Conservation (phyloP, 768 basidiomycete genomes). For the Suillus lakei region DNA sequence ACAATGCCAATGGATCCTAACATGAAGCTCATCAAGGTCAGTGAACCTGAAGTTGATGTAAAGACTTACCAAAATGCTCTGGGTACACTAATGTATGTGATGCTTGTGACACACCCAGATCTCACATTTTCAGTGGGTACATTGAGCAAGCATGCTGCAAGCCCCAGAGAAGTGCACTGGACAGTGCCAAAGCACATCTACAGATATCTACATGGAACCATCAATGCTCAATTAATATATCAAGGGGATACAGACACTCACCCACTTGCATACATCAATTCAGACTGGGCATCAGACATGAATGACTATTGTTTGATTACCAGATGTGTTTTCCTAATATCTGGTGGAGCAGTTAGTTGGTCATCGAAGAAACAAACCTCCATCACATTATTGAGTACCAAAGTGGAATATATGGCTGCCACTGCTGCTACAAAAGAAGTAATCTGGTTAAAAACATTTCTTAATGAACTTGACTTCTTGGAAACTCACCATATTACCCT, state of each 20-base stretch:
- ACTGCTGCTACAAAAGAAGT: conserved; percentile 28
- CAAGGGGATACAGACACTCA: not conserved
- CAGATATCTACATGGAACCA: conserved; percentile 23
- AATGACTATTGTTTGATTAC: conserved; percentile 18
- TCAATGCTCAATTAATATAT: not conserved
- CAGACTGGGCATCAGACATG: conserved; percentile 16
- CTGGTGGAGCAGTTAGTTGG: conserved; percentile 46
- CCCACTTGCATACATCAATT: conserved; percentile 8
- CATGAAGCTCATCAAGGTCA: conserved; percentile 1
- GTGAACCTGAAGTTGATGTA: not conserved
- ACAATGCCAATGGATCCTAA: conserved; percentile 13
- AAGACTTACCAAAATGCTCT: conserved; percentile 3
- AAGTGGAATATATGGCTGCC: conserved; percentile 51
- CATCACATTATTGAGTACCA: conserved; percentile 34
- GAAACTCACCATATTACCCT: conserved; percentile 8
- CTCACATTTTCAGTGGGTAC: conserved; percentile 17
- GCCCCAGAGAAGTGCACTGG: conserved; percentile 18
- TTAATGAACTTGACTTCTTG: conserved; percentile 24
- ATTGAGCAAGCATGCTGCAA: conserved; percentile 18
- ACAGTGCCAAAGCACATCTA: conserved; percentile 19
- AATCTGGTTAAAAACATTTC: conserved; percentile 29
- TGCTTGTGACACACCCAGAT: conserved; percentile 18
- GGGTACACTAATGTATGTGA: conserved; percentile 18
- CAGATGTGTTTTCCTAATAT: conserved; percentile 36
- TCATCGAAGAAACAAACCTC: conserved; percentile 7